These are phyloP conservation scores for Aspergillus eucalypticola DNA, from an alignment of 2,329 filamentous ascomycete genomes.

Conservation along the genomic window DNA sequence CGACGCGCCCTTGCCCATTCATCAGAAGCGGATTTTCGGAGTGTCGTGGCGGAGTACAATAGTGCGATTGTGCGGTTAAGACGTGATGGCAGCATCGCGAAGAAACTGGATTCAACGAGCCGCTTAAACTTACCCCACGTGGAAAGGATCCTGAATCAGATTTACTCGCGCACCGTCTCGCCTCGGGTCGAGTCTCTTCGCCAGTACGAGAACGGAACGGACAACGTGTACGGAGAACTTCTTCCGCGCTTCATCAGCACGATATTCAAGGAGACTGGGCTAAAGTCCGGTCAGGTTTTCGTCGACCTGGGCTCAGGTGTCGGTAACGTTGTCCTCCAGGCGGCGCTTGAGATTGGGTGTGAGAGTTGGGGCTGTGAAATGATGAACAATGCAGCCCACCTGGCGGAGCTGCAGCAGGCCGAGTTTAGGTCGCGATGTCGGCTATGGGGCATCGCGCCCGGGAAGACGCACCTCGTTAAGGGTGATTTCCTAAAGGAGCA, in stretches of 20 bases:
- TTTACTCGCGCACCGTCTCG: conserved; percentile 89
- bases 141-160: conserved; percentile 79
- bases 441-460: conserved; percentile 83
- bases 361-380: conserved; percentile 96
- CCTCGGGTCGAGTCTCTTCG: conserved; percentile 80
- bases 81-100: conserved; percentile 68
- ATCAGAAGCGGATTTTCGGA: conserved; percentile 69
- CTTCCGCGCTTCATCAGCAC: conserved; percentile 79
- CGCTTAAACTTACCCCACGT: conserved; percentile 71
- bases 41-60: conserved; percentile 77
- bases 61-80: conserved; percentile 64
- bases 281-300: conserved; percentile 83
- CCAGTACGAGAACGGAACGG: conserved; percentile 84
- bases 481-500: conserved; percentile 80
- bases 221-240: conserved; percentile 94
- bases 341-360: conserved; percentile 88
- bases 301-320: conserved; percentile 95
- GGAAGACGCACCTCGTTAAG: conserved; percentile 74
- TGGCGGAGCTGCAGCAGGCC: conserved; percentile 75
- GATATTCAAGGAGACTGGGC: conserved; percentile 74
- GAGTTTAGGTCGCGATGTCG: conserved; percentile 85
- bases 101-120: conserved; percentile 68
- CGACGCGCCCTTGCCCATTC: conserved; percentile 71
- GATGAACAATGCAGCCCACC: conserved; percentile 84
- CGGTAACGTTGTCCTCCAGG: conserved; percentile 92